Conservation (phyloP, 2,329 filamentous ascomycete species). For the Fusarium gaditjirri region DNA sequence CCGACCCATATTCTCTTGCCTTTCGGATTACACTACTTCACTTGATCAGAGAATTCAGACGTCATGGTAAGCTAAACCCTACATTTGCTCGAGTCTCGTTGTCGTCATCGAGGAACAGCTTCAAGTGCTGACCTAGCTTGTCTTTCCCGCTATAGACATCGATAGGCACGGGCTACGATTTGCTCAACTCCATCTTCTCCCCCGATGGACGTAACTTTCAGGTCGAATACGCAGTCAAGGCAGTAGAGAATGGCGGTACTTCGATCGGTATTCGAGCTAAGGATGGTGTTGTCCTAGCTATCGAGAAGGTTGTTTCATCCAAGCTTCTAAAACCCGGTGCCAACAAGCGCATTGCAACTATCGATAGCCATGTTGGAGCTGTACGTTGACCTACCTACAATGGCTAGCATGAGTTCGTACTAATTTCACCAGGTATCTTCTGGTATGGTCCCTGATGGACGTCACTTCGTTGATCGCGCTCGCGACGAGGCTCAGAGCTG, state of each 20-base stretch:
- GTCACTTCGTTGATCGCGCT: slow-evolving; percentile 93
- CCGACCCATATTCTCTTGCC: slow-evolving; percentile 5
- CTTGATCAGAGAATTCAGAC: slow-evolving; percentile 35
- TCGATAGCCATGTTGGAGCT: slow-evolving; percentile 93
- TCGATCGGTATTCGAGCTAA: slow-evolving; percentile 97
- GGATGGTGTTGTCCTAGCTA: slow-evolving; percentile 93
- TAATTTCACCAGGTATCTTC: slow-evolving; percentile 74
- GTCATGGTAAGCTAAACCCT: slow-evolving; percentile 48
- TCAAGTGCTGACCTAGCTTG: slow-evolving; percentile 39
- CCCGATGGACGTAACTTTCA: slow-evolving; percentile 99
- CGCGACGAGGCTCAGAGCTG: slow-evolving; percentile 93
- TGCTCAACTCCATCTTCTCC: slow-evolving; percentile 99
- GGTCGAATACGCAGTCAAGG: slow-evolving; percentile 98
- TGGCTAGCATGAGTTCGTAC: not conserved
- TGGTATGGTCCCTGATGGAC: slow-evolving; percentile 92
- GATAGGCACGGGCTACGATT: slow-evolving; percentile 99
- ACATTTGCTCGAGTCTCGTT: slow-evolving; percentile 15
- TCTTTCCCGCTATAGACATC: slow-evolving; percentile 76
- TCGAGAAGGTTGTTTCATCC: slow-evolving; percentile 95
- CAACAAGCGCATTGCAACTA: slow-evolving; percentile 96
- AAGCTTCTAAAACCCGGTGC: slow-evolving; percentile 94
- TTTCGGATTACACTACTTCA: slow-evolving; percentile 1
- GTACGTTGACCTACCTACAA: slow-evolving; percentile 65
- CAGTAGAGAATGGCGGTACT: slow-evolving; percentile 97
- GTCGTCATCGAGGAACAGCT: slow-evolving; percentile 42